Base-by-base conservation (phyloP, 148 eudicot species). In the Selenicereus undatus region DNA sequence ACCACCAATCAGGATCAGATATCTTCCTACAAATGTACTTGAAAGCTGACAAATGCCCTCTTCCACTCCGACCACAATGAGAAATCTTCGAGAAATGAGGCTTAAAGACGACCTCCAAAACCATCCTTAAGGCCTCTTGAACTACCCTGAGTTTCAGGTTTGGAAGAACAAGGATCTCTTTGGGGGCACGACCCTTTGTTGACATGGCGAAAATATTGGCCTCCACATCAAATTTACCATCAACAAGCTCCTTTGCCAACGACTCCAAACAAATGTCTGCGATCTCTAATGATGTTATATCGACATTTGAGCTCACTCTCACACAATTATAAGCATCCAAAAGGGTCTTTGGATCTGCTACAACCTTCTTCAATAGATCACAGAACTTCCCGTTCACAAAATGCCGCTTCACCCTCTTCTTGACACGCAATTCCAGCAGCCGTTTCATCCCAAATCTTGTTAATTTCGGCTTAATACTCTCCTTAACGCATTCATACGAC, bases 1-100 rank as follows among this genome's bases (percentile, higher is more conserved):
- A 95, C 97, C 99, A 95, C 97, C 97, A 95, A 80, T 93, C 84
- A 4, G 98, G 91, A 83, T 90, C 76, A 66, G 81, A 60, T 11
- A 93, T 87, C 84, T 91, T 98, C 87, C 92, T 90, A 80, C 93
- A 79, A 71, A 95, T 85, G 83, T 90, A 95, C 85, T 85, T 93
- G 73, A 93, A 87, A 65, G 99, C 97, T 27, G 99, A 95, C 26
- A 79, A 89, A 29, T 91, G 93, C 69, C 92, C 92, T 84, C 95
- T 91, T 62, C 97, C 98, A 84, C 86, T 92, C 75, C 97, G 91
- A 81, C 96, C 86, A 81, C 99, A 95, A 76, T 95, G 98, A 54
- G 97, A 95, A 76, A 91, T 91, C 84, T 90, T 95, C 20, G 93
- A 93, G 79, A 93, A 95, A 54, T 95, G 91, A 78, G 99, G 97